Evolutionary conservation across 2,329 filamentous ascomycete genomes (phyloP).

Genomic region (Talaromyces sp.): DNA sequence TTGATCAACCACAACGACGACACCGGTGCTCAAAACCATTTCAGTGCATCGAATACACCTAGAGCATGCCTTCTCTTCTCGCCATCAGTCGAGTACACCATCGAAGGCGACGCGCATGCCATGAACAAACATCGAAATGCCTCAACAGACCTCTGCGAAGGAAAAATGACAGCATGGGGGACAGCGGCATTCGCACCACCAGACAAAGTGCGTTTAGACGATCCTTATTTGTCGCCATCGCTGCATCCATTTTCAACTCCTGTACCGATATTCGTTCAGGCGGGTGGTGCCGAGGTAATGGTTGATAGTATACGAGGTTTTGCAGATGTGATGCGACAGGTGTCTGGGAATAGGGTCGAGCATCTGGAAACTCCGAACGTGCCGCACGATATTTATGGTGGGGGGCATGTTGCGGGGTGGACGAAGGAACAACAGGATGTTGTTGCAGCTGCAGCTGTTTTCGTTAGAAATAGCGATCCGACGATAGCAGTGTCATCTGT

Average conservation of each 20-base stretch:
- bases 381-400: constrained; percentile 25
- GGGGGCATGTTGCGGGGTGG: constrained; percentile 22
- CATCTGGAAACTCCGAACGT: constrained; percentile 21
- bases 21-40: not conserved
- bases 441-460: not conserved
- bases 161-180: constrained; percentile 24
- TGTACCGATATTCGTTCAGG: constrained; percentile 23
- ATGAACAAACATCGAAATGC: constrained; percentile 16
- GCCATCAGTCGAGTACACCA: constrained; percentile 20
- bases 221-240: constrained; percentile 23
- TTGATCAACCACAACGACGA: not conserved
- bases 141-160: constrained; percentile 22
- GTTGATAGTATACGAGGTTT: constrained; percentile 20
- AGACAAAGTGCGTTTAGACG: constrained; percentile 18
- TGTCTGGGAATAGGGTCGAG: constrained; percentile 16
- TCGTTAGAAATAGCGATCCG: not conserved
- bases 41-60: constrained; percentile 2
- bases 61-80: constrained; percentile 24
- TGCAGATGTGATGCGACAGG: not conserved
- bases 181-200: constrained; percentile 22
- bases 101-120: constrained; percentile 16
- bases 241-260: constrained; percentile 24
- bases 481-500: not conserved
- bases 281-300: constrained; percentile 22
- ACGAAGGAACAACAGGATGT: constrained; percentile 20